Percentiles rank a stretch among this genome's conserved stretches.
Conservation (phyloP, 192 early-diverging fungal genomes). For the Podila epicladia region DNA sequence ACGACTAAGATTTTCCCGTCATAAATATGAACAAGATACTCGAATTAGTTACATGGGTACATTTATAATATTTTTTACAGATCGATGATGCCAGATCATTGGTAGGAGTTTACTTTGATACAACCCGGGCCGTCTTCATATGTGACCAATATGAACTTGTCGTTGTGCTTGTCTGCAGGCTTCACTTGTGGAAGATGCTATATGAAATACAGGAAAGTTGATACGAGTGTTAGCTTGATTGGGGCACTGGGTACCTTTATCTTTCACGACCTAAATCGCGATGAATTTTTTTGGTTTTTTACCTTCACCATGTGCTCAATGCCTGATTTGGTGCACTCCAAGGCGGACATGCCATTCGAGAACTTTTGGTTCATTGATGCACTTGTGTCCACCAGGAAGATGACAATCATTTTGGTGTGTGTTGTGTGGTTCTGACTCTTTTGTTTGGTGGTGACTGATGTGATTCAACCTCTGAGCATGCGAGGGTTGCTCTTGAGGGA, state of each 20-base stretch:
- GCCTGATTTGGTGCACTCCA: conserved; percentile 80
- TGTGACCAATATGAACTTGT: conserved; percentile 82
- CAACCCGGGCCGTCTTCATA: conserved; percentile 63
- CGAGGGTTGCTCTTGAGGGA: too few species aligned
- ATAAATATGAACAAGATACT: background rate
- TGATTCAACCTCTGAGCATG: too few species aligned
- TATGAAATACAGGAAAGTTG: background rate
- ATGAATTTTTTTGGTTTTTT: background rate
- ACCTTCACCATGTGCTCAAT: conserved; percentile 82
- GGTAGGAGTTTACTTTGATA: conserved; percentile 57
- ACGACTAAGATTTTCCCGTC: conserved; percentile 30
- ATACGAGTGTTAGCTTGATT: background rate
- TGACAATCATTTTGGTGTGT: conserved; percentile 56
- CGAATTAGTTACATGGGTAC: too few species aligned
- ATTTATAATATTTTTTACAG: background rate
- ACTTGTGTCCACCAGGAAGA: conserved; percentile 86
- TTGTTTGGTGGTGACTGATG: too few species aligned
- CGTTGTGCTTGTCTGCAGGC: conserved; percentile 62
- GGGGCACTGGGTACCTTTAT: too few species aligned
- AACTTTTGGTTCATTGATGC: conserved; percentile 83
- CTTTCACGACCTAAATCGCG: too few species aligned
- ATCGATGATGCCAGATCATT: too few species aligned
- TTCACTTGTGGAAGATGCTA: conserved; percentile 50
- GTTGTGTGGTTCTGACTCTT: background rate
- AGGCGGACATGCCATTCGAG: conserved; percentile 63